Evolutionary conservation across 2,329 filamentous ascomycete species (phyloP).

Genomic region (Didymella segeticola): DNA sequence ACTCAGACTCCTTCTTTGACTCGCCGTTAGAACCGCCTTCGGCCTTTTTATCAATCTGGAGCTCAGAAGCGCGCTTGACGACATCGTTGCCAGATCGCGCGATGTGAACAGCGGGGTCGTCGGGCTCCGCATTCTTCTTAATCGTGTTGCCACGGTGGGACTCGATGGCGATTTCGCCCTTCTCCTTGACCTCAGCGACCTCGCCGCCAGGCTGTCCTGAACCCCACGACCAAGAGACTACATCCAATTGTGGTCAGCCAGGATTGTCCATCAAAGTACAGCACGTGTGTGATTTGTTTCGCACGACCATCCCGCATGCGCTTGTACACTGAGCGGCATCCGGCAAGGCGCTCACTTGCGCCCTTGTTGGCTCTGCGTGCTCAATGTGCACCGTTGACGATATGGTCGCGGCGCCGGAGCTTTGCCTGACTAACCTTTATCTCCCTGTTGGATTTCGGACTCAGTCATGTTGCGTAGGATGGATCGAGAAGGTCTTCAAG

Average conservation of each 20-base stretch:
- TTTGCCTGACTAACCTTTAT: slow-evolving; percentile 40
- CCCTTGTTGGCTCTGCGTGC: neutral
- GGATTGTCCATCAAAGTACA: neutral
- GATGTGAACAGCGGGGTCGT: slow-evolving; percentile 67
- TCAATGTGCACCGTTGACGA: neutral
- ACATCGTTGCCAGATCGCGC: slow-evolving; percentile 68
- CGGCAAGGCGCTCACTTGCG: slow-evolving; percentile 7
- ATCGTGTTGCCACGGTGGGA: slow-evolving; percentile 69
- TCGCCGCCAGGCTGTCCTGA: slow-evolving; percentile 62
- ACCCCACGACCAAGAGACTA: slow-evolving; percentile 70
- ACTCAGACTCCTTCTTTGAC: slow-evolving; percentile 29
- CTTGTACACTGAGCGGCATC: slow-evolving; percentile 1
- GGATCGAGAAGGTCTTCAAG: slow-evolving; percentile 20
- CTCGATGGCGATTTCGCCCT: slow-evolving; percentile 66
- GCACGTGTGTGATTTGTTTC: slow-evolving; percentile 21
- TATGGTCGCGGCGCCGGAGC: neutral
- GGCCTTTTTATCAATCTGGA: slow-evolving; percentile 60
- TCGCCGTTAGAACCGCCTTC: slow-evolving; percentile 46
- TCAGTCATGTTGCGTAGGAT: slow-evolving; percentile 42
- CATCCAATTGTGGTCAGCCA: slow-evolving; percentile 2
- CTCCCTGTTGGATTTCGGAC: slow-evolving; percentile 44
- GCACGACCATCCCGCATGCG: slow-evolving; percentile 11
- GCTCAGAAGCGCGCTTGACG: slow-evolving; percentile 67
- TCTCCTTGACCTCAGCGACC: slow-evolving; percentile 63
- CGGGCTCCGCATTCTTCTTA: slow-evolving; percentile 66